These are phyloP conservation scores for Arctostaphylos glauca DNA, from an alignment of 148 eudicot genomes.

Conservation along the genomic window DNA sequence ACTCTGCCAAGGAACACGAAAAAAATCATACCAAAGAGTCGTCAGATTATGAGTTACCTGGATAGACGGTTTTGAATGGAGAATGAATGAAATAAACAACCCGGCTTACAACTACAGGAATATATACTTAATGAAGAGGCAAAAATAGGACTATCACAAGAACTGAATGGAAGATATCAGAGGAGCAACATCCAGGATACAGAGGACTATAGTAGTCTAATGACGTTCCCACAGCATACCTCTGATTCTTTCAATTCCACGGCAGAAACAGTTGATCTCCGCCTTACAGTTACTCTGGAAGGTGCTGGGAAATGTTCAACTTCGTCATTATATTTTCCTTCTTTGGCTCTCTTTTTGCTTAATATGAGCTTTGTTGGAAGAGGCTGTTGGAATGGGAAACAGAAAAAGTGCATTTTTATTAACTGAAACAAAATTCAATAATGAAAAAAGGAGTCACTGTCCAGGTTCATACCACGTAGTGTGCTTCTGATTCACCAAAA, in stretches of 20 bases:
- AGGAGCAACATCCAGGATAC: background rate
- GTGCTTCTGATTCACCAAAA: constrained; percentile 79
- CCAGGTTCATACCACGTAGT: constrained; percentile 55
- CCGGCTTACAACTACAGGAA: too few species aligned
- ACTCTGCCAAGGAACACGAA: constrained; percentile 27
- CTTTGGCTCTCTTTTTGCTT: constrained; percentile 88
- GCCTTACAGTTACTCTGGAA: constrained; percentile 63
- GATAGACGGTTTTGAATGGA: too few species aligned
- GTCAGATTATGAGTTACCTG: too few species aligned
- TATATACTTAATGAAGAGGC: too few species aligned
- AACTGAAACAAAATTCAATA: background rate
- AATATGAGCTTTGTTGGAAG: constrained; percentile 82
- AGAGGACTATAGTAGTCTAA: background rate
- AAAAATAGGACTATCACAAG: background rate
- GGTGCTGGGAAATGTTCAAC: constrained; percentile 83
- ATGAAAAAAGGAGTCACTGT: background rate
- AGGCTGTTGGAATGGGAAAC: constrained; percentile 46
- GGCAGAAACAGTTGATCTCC: constrained; percentile 45
- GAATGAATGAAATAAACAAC: too few species aligned
- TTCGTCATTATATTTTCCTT: constrained; percentile 76
- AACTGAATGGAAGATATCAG: background rate
- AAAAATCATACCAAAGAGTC: too few species aligned
- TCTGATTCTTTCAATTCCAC: constrained; percentile 54
- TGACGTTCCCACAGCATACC: constrained; percentile 30
- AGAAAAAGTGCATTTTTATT: constrained; percentile 2